A percentile compares a stretch with the other conserved stretches of the same genome.
Conservation (phyloP, 1,139 yeast genomes). For the Suhomyces atakaporum region DNA sequence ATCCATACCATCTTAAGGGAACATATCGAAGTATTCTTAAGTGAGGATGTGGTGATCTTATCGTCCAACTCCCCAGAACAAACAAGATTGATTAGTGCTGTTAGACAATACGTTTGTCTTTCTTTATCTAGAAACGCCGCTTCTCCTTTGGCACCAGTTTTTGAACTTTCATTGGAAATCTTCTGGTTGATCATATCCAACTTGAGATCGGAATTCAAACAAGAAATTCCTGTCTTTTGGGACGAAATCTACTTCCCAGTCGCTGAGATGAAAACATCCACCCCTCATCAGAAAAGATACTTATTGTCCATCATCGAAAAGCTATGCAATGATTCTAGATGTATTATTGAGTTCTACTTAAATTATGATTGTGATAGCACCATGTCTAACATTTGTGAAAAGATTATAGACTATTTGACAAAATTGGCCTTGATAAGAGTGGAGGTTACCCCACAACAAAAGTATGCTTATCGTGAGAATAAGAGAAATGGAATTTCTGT, state of each 20-base stretch:
- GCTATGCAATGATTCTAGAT: conserved; percentile 84
- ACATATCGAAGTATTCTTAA: conserved; percentile 79
- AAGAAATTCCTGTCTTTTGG: conserved; percentile 91
- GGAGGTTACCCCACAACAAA: conserved; percentile 71
- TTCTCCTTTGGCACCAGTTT: conserved; percentile 87
- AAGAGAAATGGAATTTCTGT: conserved; percentile 65
- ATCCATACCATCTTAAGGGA: conserved; percentile 84
- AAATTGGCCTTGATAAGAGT: conserved; percentile 70
- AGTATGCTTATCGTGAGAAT: conserved; percentile 63
- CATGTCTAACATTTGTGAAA: conserved; percentile 85
- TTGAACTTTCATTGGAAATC: conserved; percentile 87
- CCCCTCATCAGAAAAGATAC: conserved; percentile 89
- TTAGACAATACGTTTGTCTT: conserved; percentile 81
- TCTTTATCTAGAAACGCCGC: conserved; percentile 91
- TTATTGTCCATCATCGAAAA: conserved; percentile 76
- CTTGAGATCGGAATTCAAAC: conserved; percentile 81
- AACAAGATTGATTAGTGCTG: conserved; percentile 72
- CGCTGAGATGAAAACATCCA: conserved; percentile 86
- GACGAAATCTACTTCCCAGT: conserved; percentile 94
- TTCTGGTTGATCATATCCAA: conserved; percentile 88
- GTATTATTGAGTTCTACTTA: conserved; percentile 86
- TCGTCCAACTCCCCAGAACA: conserved; percentile 59
- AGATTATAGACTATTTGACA: conserved; percentile 74
- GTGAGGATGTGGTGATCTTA: conserved; percentile 60
- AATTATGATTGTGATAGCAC: conserved; percentile 92